Evolutionary conservation across 1,139 yeast genomes (phyloP), one percentile per base, ranked within the genome.

Genomic region (Blastobotrys malaysiensis): DNA sequence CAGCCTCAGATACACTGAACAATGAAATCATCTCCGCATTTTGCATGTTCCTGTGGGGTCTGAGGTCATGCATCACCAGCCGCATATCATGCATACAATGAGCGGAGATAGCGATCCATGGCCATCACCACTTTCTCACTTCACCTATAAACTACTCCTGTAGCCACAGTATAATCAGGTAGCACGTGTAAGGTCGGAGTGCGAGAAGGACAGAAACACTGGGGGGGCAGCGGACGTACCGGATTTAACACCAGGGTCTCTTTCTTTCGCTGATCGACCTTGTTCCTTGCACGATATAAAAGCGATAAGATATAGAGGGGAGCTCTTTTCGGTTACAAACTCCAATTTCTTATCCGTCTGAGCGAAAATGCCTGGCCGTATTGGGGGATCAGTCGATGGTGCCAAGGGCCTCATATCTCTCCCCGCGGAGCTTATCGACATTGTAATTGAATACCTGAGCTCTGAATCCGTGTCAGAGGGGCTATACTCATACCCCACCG

Each of bases 391-490:
- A 22, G 9, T 22, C 26, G 26, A 9, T 22, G 26, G 26, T n/a
- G 7, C 39, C 39, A 31, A 7, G 16, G 39, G 39, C 11, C 39
- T 51, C 11, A 46, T 52, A 7, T 51, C 45, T 13, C 39, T 52
- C 5, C 54, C 54, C 1, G 43, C 22, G 1, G 54, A 52, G 19
- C 21, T 52, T 9, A 48, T 52, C 26, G 54, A 52, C 22, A 48
- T 36, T 21, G 26, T 52, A 1, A 24, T 31, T 19, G 54, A 52
- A 11, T 44, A 48, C 36, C 18, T 45, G 43, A 48, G 48, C 45
- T 43, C 18, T 9, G 51, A 49, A 11, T 19, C 39, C 11, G 46
- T 19, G 36, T 20, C 48, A 9, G 19, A 48, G 13, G 18, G 52
- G 45, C 22, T 39, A 7, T 19, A 36, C 14, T 5, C 39, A 7